Conservation (phyloP, 352 stramenopile genomes). For the Saprolegnia parasitica region DNA sequence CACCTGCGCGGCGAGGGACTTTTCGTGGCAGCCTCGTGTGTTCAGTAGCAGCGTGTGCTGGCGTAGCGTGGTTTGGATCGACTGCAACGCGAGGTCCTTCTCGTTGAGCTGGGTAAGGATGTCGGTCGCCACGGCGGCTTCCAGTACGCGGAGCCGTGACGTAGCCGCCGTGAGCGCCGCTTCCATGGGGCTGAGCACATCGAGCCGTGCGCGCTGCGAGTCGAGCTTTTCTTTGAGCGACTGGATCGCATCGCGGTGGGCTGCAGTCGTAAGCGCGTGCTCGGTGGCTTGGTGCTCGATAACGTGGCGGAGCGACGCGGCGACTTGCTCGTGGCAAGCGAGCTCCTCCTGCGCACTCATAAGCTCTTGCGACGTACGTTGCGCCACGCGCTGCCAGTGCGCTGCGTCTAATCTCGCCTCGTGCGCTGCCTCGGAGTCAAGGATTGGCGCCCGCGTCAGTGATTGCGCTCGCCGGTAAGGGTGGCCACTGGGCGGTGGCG, state of each 20-base stretch:
- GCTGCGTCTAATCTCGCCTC: too few relatives aligned
- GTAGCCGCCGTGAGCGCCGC: not conserved
- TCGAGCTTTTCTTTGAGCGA: constrained; percentile 9
- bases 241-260: constrained; percentile 8
- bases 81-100: not conserved
- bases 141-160: not conserved
- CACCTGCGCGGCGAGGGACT: not conserved
- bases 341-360: not conserved
- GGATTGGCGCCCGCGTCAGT: too few relatives aligned
- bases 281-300: not conserved
- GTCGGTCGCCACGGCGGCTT: not conserved
- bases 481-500: not conserved
- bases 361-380: not conserved
- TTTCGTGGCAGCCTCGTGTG: not conserved
- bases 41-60: constrained; percentile 1
- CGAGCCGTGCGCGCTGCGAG: not conserved
- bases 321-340: constrained; percentile 1
- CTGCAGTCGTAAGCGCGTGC: not conserved
- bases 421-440: too few relatives aligned
- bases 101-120: not conserved
- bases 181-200: not conserved
- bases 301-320: not conserved
- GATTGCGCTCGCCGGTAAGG: not conserved
- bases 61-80: not conserved
- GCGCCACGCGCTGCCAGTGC: not conserved